Evolutionary conservation across 805 yeast species (phyloP), one percentile per base, ranked within the genome.

Genomic region (Naumovozyma baii): DNA sequence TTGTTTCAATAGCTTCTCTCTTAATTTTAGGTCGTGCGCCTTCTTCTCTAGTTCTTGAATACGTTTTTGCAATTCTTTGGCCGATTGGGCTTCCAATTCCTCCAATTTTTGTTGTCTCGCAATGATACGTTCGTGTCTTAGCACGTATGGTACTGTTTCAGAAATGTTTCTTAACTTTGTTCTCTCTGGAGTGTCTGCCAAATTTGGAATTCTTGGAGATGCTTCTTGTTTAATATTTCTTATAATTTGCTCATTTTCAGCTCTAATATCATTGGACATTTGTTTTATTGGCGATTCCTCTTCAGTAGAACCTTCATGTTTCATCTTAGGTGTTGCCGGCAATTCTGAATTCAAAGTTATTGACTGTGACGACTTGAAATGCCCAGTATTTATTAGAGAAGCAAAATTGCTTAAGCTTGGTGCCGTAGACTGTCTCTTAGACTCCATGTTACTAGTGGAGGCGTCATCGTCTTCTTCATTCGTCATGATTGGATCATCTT

Each of bases 71-170:
- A 83, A 66, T 51, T 82, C 90, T 53, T 71, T 72, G 0, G 90
- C 92, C 39, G 83, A 75, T 46, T 79, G 80, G 52, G 80, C 79
- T 57, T 83, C 94, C 62, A 83, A 63, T 50, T 83, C 86, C 56
- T 83, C 88, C 37, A 83, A 64, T 62, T 80, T 83, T 42, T 78
- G 84, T 54, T 83, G 88, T 59, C 83, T 78, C 38, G 81, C 80
- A 47, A 77, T 62, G 41, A 83, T 72, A 41, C 81, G 72, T 59
- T 83, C 90, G 58, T 83, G 90, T 55, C 84, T 73, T 45, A 83
- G 64, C 26, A 82, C 80, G 50, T 83, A 83, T n/a, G 94, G 94
- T 18, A 83, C 84, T 1, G 92, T 83, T 54, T 82, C 90, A 33
- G 87, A 79, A 40, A 83, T 77, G 54, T 79, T 83, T 55, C 94